A percentile compares a stretch with the other conserved stretches of the same genome.
Evolutionary conservation across 2,329 filamentous ascomycete genomes (phyloP).

Genomic region (Fusarium zealandicum): DNA sequence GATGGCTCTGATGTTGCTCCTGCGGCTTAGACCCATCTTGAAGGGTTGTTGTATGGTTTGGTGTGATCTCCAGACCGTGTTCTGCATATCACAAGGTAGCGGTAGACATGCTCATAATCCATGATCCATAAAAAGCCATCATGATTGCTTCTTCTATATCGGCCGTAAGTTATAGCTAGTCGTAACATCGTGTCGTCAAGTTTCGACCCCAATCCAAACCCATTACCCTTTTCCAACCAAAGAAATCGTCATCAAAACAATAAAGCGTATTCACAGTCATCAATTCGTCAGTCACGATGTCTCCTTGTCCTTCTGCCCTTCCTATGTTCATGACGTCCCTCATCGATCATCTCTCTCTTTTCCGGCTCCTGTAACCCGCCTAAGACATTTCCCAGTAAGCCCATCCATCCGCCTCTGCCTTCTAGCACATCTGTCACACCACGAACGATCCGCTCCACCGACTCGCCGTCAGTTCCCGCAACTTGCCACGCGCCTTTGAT

Average conservation of each 20-base stretch:
- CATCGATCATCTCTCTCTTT: conserved; percentile 18
- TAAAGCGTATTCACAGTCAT: conserved; percentile 28
- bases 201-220: conserved; percentile 21
- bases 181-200: conserved; percentile 36
- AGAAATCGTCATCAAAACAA: conserved; percentile 21
- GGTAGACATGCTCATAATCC: not conserved
- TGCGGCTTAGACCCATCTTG: conserved; percentile 12
- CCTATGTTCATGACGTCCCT: conserved; percentile 29
- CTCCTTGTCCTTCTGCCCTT: conserved; percentile 23
- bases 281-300: conserved; percentile 33
- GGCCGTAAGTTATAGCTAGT: conserved; percentile 39
- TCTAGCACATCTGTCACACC: conserved; percentile 42
- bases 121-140: not conserved
- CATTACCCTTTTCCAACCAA: conserved; percentile 27
- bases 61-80: too few species aligned
- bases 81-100: too few species aligned
- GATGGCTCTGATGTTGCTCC: conserved; percentile 3
- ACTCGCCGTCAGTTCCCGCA: conserved; percentile 52
- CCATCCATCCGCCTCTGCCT: conserved; percentile 44
- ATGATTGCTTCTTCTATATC: conserved; percentile 38
- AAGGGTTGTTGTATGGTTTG: not conserved
- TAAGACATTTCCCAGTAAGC: conserved; percentile 44
- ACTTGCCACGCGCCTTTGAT: conserved; percentile 55
- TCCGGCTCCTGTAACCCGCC: conserved; percentile 31
- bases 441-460: conserved; percentile 47